A percentile compares a stretch with the other conserved stretches of the same genome.
phyloP scores from a whole-genome alignment of 768 basidiomycete species.

The Tephrocybe sp. region DNA sequence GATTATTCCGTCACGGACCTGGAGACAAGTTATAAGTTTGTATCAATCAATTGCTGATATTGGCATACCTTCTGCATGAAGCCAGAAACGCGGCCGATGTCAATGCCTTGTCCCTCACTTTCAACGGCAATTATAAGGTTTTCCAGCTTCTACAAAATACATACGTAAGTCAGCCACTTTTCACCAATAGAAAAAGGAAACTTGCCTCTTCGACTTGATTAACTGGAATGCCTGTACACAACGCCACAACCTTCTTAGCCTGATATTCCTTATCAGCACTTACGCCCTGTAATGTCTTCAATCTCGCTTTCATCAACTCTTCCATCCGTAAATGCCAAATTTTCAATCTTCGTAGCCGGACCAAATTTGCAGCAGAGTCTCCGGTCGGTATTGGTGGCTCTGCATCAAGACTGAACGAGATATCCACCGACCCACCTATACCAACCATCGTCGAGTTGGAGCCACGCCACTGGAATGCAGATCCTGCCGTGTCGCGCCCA shows the following conservation, averaged over 20 bases:
- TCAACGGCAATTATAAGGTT: slow-evolving; percentile 84
- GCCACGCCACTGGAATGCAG: slow-evolving; percentile 73
- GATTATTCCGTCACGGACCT: slow-evolving; percentile 66
- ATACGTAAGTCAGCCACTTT: slow-evolving; percentile 1
- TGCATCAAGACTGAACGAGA: slow-evolving; percentile 60
- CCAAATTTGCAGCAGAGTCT: slow-evolving; percentile 58
- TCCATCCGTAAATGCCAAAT: slow-evolving; percentile 84
- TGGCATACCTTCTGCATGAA: slow-evolving; percentile 83
- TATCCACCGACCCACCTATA: slow-evolving; percentile 61
- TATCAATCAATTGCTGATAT: background rate
- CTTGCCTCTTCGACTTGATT: slow-evolving; percentile 90
- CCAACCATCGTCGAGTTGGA: slow-evolving; percentile 63
- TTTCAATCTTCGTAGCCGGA: slow-evolving; percentile 72
- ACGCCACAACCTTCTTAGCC: slow-evolving; percentile 87
- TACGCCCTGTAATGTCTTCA: slow-evolving; percentile 71
- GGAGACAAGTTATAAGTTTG: background rate
- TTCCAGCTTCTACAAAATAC: slow-evolving; percentile 65
- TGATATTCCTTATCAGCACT: slow-evolving; percentile 89
- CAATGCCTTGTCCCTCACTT: slow-evolving; percentile 79
- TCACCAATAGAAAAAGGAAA: slow-evolving; percentile 12
- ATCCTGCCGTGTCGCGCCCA: slow-evolving; percentile 40
- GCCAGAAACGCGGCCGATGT: slow-evolving; percentile 81
- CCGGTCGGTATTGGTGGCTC: slow-evolving; percentile 69
- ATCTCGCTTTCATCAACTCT: slow-evolving; percentile 63
- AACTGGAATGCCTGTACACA: slow-evolving; percentile 82